Percentiles rank a stretch among this genome's conserved stretches.
Conservation (phyloP, 805 yeast species). For the Candida nemodendra region DNA sequence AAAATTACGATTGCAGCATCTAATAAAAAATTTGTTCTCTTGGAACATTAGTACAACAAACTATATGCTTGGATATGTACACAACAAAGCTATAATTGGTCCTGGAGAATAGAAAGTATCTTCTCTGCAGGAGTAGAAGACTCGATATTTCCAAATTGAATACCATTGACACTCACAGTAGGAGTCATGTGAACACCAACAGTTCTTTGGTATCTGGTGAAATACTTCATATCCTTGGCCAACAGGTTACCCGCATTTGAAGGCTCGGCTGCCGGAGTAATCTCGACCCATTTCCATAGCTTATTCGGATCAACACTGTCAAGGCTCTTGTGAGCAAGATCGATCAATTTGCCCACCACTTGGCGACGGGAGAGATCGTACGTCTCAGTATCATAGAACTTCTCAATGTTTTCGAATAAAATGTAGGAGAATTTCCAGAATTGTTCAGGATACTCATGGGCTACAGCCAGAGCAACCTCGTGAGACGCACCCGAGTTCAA, state of each 20-base stretch:
- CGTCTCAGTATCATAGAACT: slow-evolving; percentile 62
- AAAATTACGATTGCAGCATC: too few relatives aligned
- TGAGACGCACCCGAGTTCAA: slow-evolving; percentile 57
- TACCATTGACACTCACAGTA: slow-evolving; percentile 70
- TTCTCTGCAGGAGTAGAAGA: slow-evolving; percentile 56
- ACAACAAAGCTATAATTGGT: slow-evolving; percentile 13
- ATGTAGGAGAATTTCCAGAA: slow-evolving; percentile 58
- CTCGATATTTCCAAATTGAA: slow-evolving; percentile 54
- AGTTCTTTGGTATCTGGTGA: slow-evolving; percentile 69
- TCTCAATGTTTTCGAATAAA: slow-evolving; percentile 53
- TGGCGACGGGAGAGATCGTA: slow-evolving; percentile 53
- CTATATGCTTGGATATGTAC: not conserved
- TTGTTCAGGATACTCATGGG: slow-evolving; percentile 48
- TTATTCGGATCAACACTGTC: slow-evolving; percentile 35
- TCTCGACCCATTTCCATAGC: slow-evolving; percentile 34
- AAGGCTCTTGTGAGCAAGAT: slow-evolving; percentile 39
- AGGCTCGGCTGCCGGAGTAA: slow-evolving; percentile 33
- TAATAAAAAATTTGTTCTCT: too few relatives aligned
- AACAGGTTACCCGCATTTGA: slow-evolving; percentile 58
- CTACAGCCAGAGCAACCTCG: slow-evolving; percentile 72
- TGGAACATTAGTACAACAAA: not conserved
- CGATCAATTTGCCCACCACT: slow-evolving; percentile 51
- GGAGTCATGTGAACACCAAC: slow-evolving; percentile 86
- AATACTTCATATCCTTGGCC: slow-evolving; percentile 66
- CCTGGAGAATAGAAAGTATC: slow-evolving; percentile 40